A percentile compares a stretch with the other conserved stretches of the same genome.
Evolutionary conservation across 352 stramenopile genomes (phyloP).

Genomic region (Bremia lactucae): DNA sequence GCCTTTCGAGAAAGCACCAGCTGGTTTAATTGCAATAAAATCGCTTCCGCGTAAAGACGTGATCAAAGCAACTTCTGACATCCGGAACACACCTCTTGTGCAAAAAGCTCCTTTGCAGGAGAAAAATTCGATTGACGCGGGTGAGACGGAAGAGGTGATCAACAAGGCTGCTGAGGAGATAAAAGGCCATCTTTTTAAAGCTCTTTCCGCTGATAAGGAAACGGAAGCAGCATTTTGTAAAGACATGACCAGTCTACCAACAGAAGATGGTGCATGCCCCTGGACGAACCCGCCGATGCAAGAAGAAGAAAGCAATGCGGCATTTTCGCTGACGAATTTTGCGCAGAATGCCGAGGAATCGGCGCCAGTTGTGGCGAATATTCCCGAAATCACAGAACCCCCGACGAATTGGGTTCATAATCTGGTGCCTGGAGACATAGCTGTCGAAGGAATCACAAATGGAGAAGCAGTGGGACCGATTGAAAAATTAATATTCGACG

Average conservation of each 20-base stretch:
- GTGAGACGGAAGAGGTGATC: conserved; percentile 7
- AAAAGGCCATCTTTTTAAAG: not conserved
- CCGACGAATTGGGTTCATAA: conserved; percentile 14
- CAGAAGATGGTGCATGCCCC: conserved; percentile 5
- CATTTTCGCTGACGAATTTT: conserved; percentile 9
- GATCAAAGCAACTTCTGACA: conserved; percentile 2
- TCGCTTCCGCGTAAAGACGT: conserved; percentile 5
- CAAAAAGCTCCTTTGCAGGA: conserved; percentile 16
- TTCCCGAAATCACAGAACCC: conserved; percentile 4
- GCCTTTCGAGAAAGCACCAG: not conserved
- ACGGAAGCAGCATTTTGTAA: conserved; percentile 1
- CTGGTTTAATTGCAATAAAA: conserved; percentile 8
- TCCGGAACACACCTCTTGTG: conserved; percentile 6
- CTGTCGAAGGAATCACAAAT: not conserved
- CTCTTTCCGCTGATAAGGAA: no score
- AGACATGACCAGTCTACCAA: conserved; percentile 1
- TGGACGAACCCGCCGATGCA: conserved; percentile 27
- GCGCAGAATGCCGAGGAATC: not conserved
- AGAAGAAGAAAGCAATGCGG: conserved; percentile 8
- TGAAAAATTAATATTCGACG: conserved; percentile 5
- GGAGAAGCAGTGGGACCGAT: conserved; percentile 2
- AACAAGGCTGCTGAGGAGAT: conserved; percentile 6
- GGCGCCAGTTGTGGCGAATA: not conserved
- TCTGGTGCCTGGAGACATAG: conserved; percentile 15
- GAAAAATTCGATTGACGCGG: conserved; percentile 7